Conservation (phyloP, 2,329 filamentous ascomycete genomes). For the Aspergillus ruber region DNA sequence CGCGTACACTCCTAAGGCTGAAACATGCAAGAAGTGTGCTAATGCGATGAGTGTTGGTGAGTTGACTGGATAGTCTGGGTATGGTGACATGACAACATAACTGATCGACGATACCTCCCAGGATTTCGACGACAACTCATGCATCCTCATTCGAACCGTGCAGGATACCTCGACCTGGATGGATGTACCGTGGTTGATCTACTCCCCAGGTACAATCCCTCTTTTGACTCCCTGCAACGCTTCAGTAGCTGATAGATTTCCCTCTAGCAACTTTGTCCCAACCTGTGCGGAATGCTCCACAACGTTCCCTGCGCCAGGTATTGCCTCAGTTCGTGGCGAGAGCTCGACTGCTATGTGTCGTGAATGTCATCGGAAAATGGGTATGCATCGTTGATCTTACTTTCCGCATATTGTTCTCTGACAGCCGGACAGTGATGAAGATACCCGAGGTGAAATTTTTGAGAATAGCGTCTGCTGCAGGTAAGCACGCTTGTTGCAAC, state of each 20-base stretch:
- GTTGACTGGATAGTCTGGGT: too few relatives aligned
- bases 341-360: constrained; percentile 68
- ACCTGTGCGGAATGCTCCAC: constrained; percentile 73
- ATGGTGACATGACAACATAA: not conserved
- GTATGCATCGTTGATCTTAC: constrained; percentile 25
- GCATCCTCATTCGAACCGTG: constrained; percentile 65
- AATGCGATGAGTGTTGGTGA: constrained; percentile 43
- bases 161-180: constrained; percentile 70
- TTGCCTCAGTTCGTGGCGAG: constrained; percentile 68
- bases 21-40: constrained; percentile 52
- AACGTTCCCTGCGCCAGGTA: constrained; percentile 53
- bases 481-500: too few relatives aligned
- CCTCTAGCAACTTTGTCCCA: constrained; percentile 63
- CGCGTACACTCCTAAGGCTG: constrained; percentile 34
- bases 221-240: not conserved
- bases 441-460: constrained; percentile 74
- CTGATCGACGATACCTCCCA: constrained; percentile 11
- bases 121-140: constrained; percentile 63
- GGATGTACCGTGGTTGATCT: constrained; percentile 70
- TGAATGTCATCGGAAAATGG: constrained; percentile 73
- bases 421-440: constrained; percentile 53
- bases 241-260: not conserved
- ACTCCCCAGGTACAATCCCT: constrained; percentile 54
- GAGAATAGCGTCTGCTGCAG: constrained; percentile 55
- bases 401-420: not conserved